A percentile compares a stretch with the other conserved stretches of the same genome.
phyloP scores from a whole-genome alignment of 148 eudicot species.

The Rhododendron simsii region DNA sequence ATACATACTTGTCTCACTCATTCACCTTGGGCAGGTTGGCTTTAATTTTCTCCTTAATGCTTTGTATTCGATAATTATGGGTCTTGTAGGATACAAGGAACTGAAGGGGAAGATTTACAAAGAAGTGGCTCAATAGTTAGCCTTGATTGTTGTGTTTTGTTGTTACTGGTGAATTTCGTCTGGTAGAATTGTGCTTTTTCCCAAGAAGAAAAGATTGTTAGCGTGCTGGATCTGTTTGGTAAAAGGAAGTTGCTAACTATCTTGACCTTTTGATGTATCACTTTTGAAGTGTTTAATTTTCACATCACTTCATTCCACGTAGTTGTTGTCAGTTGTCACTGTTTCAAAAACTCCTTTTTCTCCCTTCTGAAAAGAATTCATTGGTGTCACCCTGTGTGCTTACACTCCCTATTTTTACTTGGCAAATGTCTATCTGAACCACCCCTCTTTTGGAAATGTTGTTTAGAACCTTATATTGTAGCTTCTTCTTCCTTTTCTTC shows the following conservation, averaged over 20 bases:
- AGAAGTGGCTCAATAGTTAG: not conserved
- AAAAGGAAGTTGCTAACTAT: not conserved
- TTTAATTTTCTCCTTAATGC: constrained; percentile 8
- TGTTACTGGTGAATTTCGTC: not conserved
- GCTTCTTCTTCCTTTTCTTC: not conserved
- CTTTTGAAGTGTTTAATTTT: not conserved
- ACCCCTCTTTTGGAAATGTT: not conserved
- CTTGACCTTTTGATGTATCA: not conserved
- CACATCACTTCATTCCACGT: not conserved
- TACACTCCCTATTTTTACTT: not conserved
- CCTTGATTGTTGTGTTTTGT: not conserved
- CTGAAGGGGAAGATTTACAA: not conserved
- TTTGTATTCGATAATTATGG: not conserved
- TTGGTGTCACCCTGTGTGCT: not conserved
- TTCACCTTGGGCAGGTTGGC: constrained; percentile 86
- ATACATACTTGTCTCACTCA: constrained; percentile 83
- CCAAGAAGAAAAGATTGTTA: not conserved
- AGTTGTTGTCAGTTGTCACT: not conserved
- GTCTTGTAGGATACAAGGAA: not conserved
- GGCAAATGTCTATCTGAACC: not conserved
- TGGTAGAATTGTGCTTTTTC: not conserved
- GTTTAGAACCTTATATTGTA: not conserved
- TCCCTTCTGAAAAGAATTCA: not conserved
- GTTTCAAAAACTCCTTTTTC: not conserved
- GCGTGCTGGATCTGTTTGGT: not conserved